These are phyloP conservation scores for Russula virescens DNA, from an alignment of 768 basidiomycete species.

Conservation along the genomic window DNA sequence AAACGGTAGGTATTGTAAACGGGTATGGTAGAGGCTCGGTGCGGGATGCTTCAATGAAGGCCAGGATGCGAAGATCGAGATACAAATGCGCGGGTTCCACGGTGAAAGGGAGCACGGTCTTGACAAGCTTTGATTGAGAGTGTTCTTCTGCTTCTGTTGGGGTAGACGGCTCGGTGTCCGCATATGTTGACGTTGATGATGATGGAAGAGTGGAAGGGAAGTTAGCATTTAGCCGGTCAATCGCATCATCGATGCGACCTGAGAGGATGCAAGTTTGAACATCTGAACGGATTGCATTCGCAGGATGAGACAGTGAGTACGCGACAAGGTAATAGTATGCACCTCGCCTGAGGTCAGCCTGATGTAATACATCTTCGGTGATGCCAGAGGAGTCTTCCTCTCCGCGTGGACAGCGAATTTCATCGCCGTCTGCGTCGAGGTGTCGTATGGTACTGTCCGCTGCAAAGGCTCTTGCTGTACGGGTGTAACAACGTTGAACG, in stretches of 20 bases:
- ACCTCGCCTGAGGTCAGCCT: slow-evolving; percentile 19
- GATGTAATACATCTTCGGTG: slow-evolving; percentile 16
- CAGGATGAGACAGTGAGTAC: neutral
- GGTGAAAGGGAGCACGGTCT: slow-evolving; percentile 56
- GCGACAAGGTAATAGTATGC: neutral
- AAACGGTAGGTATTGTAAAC: slow-evolving; percentile 8
- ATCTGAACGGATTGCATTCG: slow-evolving; percentile 38
- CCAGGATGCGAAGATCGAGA: slow-evolving; percentile 81
- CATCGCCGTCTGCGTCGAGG: slow-evolving; percentile 67
- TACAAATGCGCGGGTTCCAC: slow-evolving; percentile 67
- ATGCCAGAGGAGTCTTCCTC: slow-evolving; percentile 24
- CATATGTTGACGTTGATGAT: neutral
- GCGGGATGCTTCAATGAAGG: slow-evolving; percentile 82
- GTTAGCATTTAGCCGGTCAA: slow-evolving; percentile 55
- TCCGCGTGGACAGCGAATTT: slow-evolving; percentile 36
- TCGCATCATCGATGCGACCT: slow-evolving; percentile 72
- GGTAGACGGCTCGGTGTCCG: neutral
- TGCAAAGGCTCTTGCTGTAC: slow-evolving; percentile 63
- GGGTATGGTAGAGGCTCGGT: slow-evolving; percentile 55
- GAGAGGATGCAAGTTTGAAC: slow-evolving; percentile 64
- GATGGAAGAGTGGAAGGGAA: slow-evolving; percentile 67
- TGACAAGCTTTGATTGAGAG: slow-evolving; percentile 33
- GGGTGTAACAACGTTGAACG: slow-evolving; percentile 65
- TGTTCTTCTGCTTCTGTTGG: slow-evolving; percentile 15
- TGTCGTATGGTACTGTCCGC: slow-evolving; percentile 56